Evolutionary conservation across 345 rosid genomes (phyloP).

Genomic region (Gossypioides kirkii): DNA sequence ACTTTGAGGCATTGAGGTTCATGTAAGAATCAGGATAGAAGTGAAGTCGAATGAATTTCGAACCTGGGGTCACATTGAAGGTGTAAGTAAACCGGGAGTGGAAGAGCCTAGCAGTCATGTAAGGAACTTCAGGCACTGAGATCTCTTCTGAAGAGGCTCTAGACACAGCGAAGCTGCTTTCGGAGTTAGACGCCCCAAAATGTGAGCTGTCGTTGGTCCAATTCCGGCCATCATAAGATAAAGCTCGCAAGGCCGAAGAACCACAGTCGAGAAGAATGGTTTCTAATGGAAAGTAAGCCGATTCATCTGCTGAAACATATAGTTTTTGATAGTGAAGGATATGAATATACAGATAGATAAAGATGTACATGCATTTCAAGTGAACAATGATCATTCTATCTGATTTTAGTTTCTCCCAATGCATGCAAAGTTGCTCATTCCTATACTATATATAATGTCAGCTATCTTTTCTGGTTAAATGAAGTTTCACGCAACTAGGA

Average conservation of each 20-base stretch:
- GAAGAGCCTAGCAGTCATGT: constrained; percentile 15
- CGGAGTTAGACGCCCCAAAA: background rate
- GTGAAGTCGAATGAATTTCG: constrained; percentile 26
- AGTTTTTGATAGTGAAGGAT: background rate
- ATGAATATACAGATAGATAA: background rate
- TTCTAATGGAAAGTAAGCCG: constrained; percentile 5
- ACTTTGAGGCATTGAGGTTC: constrained; percentile 13
- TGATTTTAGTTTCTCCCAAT: background rate
- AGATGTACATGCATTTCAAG: background rate
- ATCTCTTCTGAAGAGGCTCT: background rate
- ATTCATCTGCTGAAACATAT: background rate
- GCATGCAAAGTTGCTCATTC: background rate
- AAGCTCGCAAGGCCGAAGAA: background rate
- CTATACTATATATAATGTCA: background rate
- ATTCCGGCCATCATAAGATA: constrained; percentile 5
- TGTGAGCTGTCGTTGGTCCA: constrained; percentile 16
- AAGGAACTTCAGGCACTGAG: constrained; percentile 13
- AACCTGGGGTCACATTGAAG: constrained; percentile 19
- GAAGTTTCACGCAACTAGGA: background rate
- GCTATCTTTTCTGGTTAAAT: background rate
- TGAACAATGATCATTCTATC: background rate
- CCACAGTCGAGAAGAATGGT: constrained; percentile 16
- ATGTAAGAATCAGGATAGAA: constrained; percentile 19
- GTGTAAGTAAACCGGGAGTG: constrained; percentile 15
- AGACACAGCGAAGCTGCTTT: background rate